Evolutionary conservation across 345 rosid genomes (phyloP).

Genomic region (Toxicodendron radicans): DNA sequence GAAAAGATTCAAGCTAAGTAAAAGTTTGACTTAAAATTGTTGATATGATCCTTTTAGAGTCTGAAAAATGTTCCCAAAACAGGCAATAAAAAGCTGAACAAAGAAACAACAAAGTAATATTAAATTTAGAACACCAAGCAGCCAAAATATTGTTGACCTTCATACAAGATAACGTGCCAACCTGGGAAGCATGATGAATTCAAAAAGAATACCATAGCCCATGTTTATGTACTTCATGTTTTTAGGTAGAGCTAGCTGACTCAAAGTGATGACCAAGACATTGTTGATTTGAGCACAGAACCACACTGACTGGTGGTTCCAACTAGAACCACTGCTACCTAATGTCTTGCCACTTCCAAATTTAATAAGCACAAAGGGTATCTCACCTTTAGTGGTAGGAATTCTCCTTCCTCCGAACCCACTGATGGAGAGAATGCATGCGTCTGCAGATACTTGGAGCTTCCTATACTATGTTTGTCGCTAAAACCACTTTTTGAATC

Average conservation of each 20-base stretch:
- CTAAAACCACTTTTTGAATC: slow-evolving; percentile 31
- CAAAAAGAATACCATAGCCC: neutral
- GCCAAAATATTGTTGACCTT: neutral
- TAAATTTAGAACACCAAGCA: neutral
- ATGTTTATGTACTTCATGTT: neutral
- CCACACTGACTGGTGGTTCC: neutral
- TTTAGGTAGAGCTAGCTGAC: neutral
- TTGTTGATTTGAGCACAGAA: neutral
- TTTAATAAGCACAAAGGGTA: slow-evolving; percentile 4
- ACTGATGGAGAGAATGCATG: slow-evolving; percentile 33
- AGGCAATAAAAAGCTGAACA: neutral
- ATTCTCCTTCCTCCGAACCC: slow-evolving; percentile 22
- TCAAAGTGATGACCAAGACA: neutral
- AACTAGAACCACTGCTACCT: neutral
- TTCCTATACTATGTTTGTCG: slow-evolving; percentile 24
- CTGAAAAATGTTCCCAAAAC: no score
- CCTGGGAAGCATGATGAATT: neutral
- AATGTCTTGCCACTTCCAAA: neutral
- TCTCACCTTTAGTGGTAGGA: slow-evolving; percentile 28
- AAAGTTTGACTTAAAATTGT: no score
- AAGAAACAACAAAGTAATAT: neutral
- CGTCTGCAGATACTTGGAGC: slow-evolving; percentile 32
- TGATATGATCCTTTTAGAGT: no score
- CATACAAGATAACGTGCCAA: neutral
- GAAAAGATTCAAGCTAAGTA: neutral